Percentiles rank a stretch among this genome's conserved stretches.
Evolutionary conservation across 176 grass and related monocot species (phyloP).

Genomic region (Triticum monococcum): DNA sequence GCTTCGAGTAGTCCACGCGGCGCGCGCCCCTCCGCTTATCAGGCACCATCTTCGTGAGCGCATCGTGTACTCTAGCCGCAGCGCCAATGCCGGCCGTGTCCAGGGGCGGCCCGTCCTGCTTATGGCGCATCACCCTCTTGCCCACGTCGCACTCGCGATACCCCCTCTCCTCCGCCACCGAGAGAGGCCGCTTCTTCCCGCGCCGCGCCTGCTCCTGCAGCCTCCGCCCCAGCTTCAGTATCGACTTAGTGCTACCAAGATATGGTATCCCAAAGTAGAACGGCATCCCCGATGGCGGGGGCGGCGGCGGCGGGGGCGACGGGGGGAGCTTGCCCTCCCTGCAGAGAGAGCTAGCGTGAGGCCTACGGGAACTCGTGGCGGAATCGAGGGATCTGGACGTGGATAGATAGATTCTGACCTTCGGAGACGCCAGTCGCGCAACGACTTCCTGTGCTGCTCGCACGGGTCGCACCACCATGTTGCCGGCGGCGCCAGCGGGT

Average conservation of each 20-base stretch:
- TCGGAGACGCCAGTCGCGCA: background rate
- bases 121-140: conserved; percentile 10
- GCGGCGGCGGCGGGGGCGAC: too few species aligned
- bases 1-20: background rate
- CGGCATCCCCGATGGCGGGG: too few species aligned
- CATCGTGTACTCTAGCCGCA: background rate
- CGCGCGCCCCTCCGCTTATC: background rate
- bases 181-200: background rate
- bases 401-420: background rate
- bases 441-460: background rate
- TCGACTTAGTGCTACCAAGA: background rate
- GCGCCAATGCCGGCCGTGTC: background rate
- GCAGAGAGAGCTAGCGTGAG: conserved; percentile 5
- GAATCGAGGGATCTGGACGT: background rate
- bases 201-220: background rate
- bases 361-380: background rate
- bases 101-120: background rate
- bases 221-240: background rate
- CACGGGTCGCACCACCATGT: background rate
- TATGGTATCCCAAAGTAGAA: too few species aligned
- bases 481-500: background rate
- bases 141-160: conserved; percentile 9
- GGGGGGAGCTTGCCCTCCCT: background rate
- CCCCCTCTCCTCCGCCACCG: background rate
- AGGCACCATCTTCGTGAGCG: background rate